Conservation (phyloP, 768 basidiomycete species). For the Mycena leptocephala region DNA sequence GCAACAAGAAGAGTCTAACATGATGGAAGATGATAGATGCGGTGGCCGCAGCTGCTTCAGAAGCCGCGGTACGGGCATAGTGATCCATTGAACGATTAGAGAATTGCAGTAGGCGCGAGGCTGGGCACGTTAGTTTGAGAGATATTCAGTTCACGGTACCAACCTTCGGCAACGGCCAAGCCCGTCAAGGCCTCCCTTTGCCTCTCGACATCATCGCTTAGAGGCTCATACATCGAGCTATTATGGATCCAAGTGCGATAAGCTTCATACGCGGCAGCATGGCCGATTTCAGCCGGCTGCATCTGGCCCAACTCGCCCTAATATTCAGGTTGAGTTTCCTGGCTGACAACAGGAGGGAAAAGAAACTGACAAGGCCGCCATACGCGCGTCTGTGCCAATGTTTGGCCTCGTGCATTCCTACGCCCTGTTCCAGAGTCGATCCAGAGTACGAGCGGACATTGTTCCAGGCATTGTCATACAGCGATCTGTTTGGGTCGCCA, state of each 20-base stretch:
- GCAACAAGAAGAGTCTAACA: conserved; percentile 48
- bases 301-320: conserved; percentile 70
- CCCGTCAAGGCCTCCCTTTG: conserved; percentile 80
- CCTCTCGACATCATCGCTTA: conserved; percentile 71
- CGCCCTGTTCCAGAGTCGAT: conserved; percentile 56
- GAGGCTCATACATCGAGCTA: conserved; percentile 67
- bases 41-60: conserved; percentile 80
- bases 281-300: conserved; percentile 76
- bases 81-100: conserved; percentile 61
- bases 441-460: conserved; percentile 60
- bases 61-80: conserved; percentile 65
- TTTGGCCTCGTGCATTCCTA: conserved; percentile 73
- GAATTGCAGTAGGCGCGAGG: conserved; percentile 70
- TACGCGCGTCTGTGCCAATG: conserved; percentile 81
- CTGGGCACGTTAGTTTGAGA: too few relatives aligned
- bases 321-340: background rate
- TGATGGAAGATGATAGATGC: conserved; percentile 73
- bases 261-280: conserved; percentile 86
- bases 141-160: too few relatives aligned
- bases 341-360: background rate
- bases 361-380: conserved; percentile 66
- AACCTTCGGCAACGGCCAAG: conserved; percentile 81
- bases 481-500: conserved; percentile 65
- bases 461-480: conserved; percentile 70
- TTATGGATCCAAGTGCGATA: conserved; percentile 79